Conservation (phyloP, 1,284 basidiomycete genomes). For the Sutorius eximius region DNA sequence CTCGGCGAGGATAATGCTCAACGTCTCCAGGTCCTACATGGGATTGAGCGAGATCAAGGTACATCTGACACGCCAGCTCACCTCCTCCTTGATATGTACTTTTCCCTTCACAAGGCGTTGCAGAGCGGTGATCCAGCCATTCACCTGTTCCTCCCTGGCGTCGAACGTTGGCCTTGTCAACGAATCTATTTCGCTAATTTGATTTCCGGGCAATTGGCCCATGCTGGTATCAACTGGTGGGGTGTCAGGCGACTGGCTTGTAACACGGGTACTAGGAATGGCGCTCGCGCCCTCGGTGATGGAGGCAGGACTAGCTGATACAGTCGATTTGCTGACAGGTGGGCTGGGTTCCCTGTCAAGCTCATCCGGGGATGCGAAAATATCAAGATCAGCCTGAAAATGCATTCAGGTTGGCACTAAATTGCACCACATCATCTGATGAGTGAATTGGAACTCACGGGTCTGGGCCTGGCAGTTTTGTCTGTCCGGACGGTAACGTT, state of each 20-base stretch:
- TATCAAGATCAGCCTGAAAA: constrained; percentile 15
- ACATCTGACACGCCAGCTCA: constrained; percentile 3
- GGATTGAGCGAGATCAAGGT: not conserved
- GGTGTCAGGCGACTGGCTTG: constrained; percentile 19
- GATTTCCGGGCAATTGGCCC: not conserved
- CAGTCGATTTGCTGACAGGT: constrained; percentile 5
- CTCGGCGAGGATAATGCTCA: constrained; percentile 32
- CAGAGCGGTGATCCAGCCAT: constrained; percentile 17
- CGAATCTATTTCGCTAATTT: not conserved
- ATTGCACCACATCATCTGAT: not conserved
- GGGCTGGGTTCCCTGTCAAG: constrained; percentile 6
- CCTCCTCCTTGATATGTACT: constrained; percentile 26
- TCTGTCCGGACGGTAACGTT: constrained; percentile 25
- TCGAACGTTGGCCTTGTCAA: not conserved
- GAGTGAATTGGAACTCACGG: constrained; percentile 13
- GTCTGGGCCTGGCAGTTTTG: constrained; percentile 20
- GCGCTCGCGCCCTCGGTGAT: constrained; percentile 1
- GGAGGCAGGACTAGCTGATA: constrained; percentile 6
- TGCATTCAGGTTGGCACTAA: not conserved
- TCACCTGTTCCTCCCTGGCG: constrained; percentile 11
- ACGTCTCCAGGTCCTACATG: constrained; percentile 23
- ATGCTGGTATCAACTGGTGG: not conserved
- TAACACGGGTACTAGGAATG: constrained; percentile 21
- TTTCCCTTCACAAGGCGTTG: constrained; percentile 36
- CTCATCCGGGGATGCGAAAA: constrained; percentile 9